These are phyloP conservation scores for Naganishia antarctica DNA, from an alignment of 768 basidiomycete genomes.

Conservation along the genomic window DNA sequence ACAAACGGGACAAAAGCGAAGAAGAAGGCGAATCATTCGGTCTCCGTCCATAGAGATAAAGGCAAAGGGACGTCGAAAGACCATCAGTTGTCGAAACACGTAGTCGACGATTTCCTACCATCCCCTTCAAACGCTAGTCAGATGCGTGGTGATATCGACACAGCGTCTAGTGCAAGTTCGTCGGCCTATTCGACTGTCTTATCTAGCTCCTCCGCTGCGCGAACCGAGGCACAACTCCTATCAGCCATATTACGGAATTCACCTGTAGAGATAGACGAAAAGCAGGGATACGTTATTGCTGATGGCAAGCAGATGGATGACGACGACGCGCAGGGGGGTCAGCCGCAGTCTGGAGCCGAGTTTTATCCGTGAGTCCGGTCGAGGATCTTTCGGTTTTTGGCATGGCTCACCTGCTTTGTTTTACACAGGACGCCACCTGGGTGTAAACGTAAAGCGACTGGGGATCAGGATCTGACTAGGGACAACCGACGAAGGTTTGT, in stretches of 20 bases:
- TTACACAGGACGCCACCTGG: neutral
- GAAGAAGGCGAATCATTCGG: too few relatives aligned
- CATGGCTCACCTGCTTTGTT: neutral
- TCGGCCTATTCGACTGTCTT: neutral
- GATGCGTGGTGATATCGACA: neutral
- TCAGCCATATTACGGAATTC: neutral
- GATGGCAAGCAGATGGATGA: neutral
- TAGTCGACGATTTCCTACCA: too few relatives aligned
- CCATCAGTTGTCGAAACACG: too few relatives aligned
- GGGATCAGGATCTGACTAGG: neutral
- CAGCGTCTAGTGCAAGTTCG: neutral
- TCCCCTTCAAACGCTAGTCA: neutral
- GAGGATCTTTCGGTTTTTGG: neutral
- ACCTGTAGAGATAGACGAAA: neutral
- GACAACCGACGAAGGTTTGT: constrained; percentile 3
- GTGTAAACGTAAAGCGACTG: neutral
- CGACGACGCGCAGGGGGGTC: neutral
- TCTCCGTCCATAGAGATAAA: neutral
- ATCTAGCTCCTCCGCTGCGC: neutral
- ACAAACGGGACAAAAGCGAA: too few relatives aligned
- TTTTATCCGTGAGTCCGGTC: neutral
- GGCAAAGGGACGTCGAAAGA: neutral
- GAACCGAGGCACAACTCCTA: neutral
- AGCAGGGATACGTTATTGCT: neutral
- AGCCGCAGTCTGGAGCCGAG: neutral